Conservation (phyloP, 2,329 filamentous ascomycete genomes). For the Exophiala xenobiotica region DNA sequence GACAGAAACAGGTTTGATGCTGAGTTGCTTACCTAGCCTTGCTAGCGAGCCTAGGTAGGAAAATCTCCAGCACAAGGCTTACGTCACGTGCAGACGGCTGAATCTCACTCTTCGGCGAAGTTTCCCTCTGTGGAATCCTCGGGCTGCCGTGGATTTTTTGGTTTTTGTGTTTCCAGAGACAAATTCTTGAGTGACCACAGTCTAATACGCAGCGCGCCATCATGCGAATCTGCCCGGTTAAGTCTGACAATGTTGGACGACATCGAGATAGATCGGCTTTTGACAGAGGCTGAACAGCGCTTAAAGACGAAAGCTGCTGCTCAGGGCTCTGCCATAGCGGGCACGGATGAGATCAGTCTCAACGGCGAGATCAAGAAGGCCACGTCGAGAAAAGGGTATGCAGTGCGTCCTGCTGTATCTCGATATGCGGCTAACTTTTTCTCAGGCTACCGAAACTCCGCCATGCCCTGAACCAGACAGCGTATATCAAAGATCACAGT, state of each 20-base stretch:
- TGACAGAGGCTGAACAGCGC: slow-evolving; percentile 62
- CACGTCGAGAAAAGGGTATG: slow-evolving; percentile 19
- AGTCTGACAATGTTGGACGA: no score
- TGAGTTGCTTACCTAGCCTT: no score
- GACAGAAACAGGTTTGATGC: no score
- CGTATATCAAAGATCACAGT: slow-evolving; percentile 44
- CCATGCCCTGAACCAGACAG: slow-evolving; percentile 18
- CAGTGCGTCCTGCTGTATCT: slow-evolving; percentile 28
- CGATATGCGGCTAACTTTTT: slow-evolving; percentile 1
- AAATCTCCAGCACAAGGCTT: no score
- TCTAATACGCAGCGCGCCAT: not conserved
- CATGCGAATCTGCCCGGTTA: no score
- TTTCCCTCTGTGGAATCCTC: not conserved
- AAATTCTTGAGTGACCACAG: no score
- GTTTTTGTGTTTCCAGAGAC: no score
- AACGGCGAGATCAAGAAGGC: slow-evolving; percentile 5
- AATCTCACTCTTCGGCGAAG: not conserved
- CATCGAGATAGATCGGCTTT: slow-evolving; percentile 58
- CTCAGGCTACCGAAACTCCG: slow-evolving; percentile 26
- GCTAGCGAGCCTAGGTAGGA: no score
- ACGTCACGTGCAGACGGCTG: no score
- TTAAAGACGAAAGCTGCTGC: slow-evolving; percentile 39
- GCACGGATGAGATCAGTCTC: slow-evolving; percentile 23
- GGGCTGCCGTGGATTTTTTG: no score
- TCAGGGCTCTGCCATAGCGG: slow-evolving; percentile 23